Conservation (phyloP, 2,329 filamentous ascomycete species). For the Neoascochyta sp. region DNA sequence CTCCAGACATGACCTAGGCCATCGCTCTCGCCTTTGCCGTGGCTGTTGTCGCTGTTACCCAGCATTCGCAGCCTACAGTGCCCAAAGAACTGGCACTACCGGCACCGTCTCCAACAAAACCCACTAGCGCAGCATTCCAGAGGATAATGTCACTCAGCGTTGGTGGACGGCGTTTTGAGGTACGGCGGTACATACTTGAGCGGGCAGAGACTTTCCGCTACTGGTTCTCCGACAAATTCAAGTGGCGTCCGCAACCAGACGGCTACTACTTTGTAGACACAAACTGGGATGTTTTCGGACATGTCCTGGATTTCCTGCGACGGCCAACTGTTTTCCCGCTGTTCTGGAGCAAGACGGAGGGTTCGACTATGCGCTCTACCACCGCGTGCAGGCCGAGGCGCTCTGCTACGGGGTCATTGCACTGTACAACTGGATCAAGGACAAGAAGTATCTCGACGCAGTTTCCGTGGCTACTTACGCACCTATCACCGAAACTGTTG, state of each 20-base stretch:
- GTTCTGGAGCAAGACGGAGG: slow-evolving; percentile 30
- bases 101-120: too few species aligned
- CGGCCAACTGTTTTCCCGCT: slow-evolving; percentile 22
- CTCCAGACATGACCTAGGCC: too few species aligned
- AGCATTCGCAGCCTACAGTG: too few species aligned
- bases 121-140: too few species aligned
- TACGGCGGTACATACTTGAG: neutral
- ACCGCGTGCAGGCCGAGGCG: slow-evolving; percentile 31
- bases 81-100: too few species aligned
- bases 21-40: too few species aligned
- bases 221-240: slow-evolving; percentile 4
- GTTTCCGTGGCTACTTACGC: too few species aligned
- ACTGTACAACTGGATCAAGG: slow-evolving; percentile 32
- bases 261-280: slow-evolving; percentile 42
- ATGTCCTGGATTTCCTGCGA: slow-evolving; percentile 19
- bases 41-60: too few species aligned
- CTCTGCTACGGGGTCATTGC: slow-evolving; percentile 31
- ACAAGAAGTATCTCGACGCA: slow-evolving; percentile 18
- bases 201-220: slow-evolving; percentile 6
- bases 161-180: slow-evolving; percentile 11
- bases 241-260: slow-evolving; percentile 13
- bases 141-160: slow-evolving; percentile 13
- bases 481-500: too few species aligned
- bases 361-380: slow-evolving; percentile 37
- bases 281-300: slow-evolving; percentile 33